Conservation (phyloP, 2,329 filamentous ascomycete genomes). For the Dactylellina leptospora region DNA sequence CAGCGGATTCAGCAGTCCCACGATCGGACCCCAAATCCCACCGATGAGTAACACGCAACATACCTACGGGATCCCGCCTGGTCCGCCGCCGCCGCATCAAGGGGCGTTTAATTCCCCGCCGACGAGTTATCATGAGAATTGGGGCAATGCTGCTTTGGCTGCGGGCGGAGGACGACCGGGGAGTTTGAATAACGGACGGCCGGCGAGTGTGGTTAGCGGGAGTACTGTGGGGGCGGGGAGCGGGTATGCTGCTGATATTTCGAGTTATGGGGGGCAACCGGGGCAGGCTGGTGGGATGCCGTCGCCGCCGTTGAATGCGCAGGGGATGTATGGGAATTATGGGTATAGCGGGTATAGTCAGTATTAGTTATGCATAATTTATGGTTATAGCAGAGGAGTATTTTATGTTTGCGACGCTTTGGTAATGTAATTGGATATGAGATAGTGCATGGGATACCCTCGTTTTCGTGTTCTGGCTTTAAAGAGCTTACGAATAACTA, state of each 20-base stretch:
- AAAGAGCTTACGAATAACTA: too few relatives aligned
- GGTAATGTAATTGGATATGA: not conserved
- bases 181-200: slow-evolving; percentile 5
- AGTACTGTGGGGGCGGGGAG: slow-evolving; percentile 6
- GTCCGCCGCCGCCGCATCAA: not conserved
- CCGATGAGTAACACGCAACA: not conserved
- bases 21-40: not conserved
- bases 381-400: not conserved
- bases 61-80: not conserved
- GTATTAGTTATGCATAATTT: slow-evolving; percentile 1
- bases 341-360: slow-evolving; percentile 30
- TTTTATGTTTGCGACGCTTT: not conserved
- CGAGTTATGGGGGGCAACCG: slow-evolving; percentile 16
- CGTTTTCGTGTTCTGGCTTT: too few relatives aligned
- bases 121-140: slow-evolving; percentile 40
- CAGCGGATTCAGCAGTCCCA: not conserved
- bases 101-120: slow-evolving; percentile 12
- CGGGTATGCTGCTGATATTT: slow-evolving; percentile 11
- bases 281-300: slow-evolving; percentile 1
- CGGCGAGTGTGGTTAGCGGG: slow-evolving; percentile 28
- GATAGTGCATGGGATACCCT: slow-evolving; percentile 1
- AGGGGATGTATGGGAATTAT: slow-evolving; percentile 25
- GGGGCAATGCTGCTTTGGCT: slow-evolving; percentile 5
- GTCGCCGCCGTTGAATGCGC: slow-evolving; percentile 17
- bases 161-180: not conserved